These are phyloP conservation scores for Ustilago trichophora DNA, from an alignment of 1,284 basidiomycete genomes.

Conservation along the genomic window DNA sequence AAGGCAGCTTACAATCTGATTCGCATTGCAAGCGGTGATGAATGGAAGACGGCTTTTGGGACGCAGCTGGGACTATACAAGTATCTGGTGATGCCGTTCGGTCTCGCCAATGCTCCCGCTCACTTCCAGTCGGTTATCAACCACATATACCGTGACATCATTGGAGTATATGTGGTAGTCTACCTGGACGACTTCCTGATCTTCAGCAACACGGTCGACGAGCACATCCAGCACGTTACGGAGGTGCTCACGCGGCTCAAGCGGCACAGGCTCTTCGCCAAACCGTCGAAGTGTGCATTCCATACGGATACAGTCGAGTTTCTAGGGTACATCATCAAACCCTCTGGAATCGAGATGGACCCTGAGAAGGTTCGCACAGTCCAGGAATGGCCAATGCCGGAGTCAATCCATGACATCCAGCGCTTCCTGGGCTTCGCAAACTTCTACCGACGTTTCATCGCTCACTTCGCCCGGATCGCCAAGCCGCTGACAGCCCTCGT, in stretches of 20 bases:
- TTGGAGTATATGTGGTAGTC: constrained; percentile 68
- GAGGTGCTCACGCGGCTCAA: constrained; percentile 67
- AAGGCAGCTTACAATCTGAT: no score
- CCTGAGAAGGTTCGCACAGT: constrained; percentile 68
- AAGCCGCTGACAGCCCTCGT: constrained; percentile 59
- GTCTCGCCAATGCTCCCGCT: constrained; percentile 19
- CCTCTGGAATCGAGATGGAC: constrained; percentile 68
- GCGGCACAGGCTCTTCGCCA: constrained; percentile 16
- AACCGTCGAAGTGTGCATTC: constrained; percentile 19
- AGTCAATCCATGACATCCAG: constrained; percentile 63
- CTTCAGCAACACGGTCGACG: constrained; percentile 67
- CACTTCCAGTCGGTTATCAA: constrained; percentile 65
- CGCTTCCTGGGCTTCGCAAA: constrained; percentile 68
- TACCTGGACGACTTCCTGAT: constrained; percentile 71
- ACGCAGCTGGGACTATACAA: constrained; percentile 12
- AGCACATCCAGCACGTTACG: constrained; percentile 66
- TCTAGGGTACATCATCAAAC: constrained; percentile 68
- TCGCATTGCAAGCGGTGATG: constrained; percentile 64
- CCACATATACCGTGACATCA: constrained; percentile 57
- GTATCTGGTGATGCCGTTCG: constrained; percentile 21
- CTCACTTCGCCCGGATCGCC: constrained; percentile 66
- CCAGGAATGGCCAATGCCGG: constrained; percentile 68
- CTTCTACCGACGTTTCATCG: constrained; percentile 69
- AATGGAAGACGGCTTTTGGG: constrained; percentile 64
- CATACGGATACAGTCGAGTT: constrained; percentile 57